phyloP scores from a whole-genome alignment of 768 basidiomycete species.

The Trametes punicea region DNA sequence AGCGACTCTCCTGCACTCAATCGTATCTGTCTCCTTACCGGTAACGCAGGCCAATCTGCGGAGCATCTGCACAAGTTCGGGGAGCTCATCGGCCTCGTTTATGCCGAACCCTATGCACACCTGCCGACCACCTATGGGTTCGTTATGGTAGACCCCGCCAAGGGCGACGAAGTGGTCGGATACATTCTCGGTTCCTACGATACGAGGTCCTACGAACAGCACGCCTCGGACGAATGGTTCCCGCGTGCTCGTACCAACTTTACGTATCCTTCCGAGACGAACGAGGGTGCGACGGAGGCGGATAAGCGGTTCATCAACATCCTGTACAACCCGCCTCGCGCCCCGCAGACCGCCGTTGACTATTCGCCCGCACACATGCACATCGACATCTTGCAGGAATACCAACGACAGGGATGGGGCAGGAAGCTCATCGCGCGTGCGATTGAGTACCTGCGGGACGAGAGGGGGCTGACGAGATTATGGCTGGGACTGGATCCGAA shows the following conservation, averaged over 20 bases:
- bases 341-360: slow-evolving; percentile 50
- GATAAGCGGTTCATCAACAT: slow-evolving; percentile 41
- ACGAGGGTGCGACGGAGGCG: slow-evolving; percentile 24
- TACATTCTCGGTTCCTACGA: slow-evolving; percentile 69
- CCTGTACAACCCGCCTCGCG: slow-evolving; percentile 36
- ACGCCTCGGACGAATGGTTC: slow-evolving; percentile 61
- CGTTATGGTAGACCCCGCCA: slow-evolving; percentile 49
- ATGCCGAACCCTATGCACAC: slow-evolving; percentile 73
- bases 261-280: slow-evolving; percentile 25
- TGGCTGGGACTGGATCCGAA: slow-evolving; percentile 69
- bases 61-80: slow-evolving; percentile 55
- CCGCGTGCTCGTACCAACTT: slow-evolving; percentile 58
- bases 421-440: slow-evolving; percentile 54
- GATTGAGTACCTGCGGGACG: slow-evolving; percentile 48
- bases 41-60: slow-evolving; percentile 65
- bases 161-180: slow-evolving; percentile 52
- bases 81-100: slow-evolving; percentile 69
- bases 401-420: slow-evolving; percentile 74
- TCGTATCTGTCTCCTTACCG: slow-evolving; percentile 72
- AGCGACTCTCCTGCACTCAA: slow-evolving; percentile 58
- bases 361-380: slow-evolving; percentile 77
- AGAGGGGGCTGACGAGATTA: slow-evolving; percentile 42
- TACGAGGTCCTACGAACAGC: slow-evolving; percentile 59
- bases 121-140: slow-evolving; percentile 68
- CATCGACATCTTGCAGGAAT: slow-evolving; percentile 63